These are phyloP conservation scores for Boletus rubroflammeus DNA, from an alignment of 768 basidiomycete genomes.

Conservation along the genomic window DNA sequence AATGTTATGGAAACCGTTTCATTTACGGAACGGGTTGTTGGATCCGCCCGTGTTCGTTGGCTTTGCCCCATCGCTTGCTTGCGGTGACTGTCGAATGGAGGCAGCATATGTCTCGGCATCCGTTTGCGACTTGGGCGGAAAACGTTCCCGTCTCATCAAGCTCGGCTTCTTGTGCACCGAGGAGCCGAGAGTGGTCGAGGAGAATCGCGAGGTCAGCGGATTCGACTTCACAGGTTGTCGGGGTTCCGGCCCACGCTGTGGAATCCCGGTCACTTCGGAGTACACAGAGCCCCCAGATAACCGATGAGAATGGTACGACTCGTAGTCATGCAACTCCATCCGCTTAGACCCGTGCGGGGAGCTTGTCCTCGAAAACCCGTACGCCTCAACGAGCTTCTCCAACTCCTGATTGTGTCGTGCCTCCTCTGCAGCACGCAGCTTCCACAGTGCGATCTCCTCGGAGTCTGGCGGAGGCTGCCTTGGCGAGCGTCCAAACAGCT, in stretches of 20 bases:
- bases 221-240: slow-evolving; percentile 62
- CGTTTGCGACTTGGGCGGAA: slow-evolving; percentile 36
- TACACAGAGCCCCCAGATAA: slow-evolving; percentile 57
- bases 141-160: slow-evolving; percentile 26
- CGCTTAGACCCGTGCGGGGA: slow-evolving; percentile 33
- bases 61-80: slow-evolving; percentile 36
- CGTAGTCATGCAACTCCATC: slow-evolving; percentile 18
- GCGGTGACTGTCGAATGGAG: slow-evolving; percentile 39
- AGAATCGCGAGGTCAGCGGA: slow-evolving; percentile 45
- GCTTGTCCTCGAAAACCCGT: slow-evolving; percentile 43
- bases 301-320: slow-evolving; percentile 28
- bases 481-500: slow-evolving; percentile 49
- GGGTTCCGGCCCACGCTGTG: slow-evolving; percentile 61
- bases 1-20: slow-evolving; percentile 19
- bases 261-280: slow-evolving; percentile 64
- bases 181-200: slow-evolving; percentile 42
- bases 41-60: slow-evolving; percentile 44
- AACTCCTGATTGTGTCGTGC: slow-evolving; percentile 45
- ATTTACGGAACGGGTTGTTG: slow-evolving; percentile 53
- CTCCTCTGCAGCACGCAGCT: slow-evolving; percentile 48
- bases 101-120: slow-evolving; percentile 61
- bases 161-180: slow-evolving; percentile 32
- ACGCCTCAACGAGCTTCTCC: slow-evolving; percentile 48
- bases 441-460: slow-evolving; percentile 50
- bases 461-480: slow-evolving; percentile 28